Evolutionary conservation across 139 green algal genomes (phyloP), one percentile per base, ranked within the genome.

Genomic region (Parachlorella kessleri): DNA sequence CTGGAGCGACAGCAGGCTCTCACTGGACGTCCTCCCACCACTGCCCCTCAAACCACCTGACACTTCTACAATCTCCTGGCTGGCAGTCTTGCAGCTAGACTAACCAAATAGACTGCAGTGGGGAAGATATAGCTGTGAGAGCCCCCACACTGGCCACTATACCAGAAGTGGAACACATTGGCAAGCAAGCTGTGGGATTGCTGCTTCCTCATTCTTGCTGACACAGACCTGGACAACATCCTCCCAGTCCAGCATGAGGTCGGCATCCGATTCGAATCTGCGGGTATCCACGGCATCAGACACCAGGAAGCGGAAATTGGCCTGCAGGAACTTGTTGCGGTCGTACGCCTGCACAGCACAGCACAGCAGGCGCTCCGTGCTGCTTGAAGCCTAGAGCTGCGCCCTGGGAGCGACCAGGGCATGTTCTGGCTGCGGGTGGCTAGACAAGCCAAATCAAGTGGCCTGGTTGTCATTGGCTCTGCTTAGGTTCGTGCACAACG

Each of bases 251-350:
- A 97, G 88, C 90, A 94, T 94, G 33, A 83, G 82, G 78, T 98
- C 93, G 2, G 93, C 76, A 55, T 97, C 88, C 2, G 71, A 70
- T n/a, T 85, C 78, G 63, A 90, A 90, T 3, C 36, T 64, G 0
- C 40, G 69, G 26, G 86, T 55, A 69, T 97, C 93, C 1, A 91
- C 83, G 4, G 88, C 87, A 86, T 92, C 87, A 39, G 85, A 93
- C 4, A 97, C 90, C 66, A 95, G 72, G 83, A 98, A 98, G 5
- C 90, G 82, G 84, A 94, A 98, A 86, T 95, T 95, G 42, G 91
- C 91, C 83, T 94, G 81, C 84, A 89, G 66, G 55, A 87, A 85
- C 81, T 95, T 93, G 72, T 94, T 90, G 37, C 85, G 83, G 72
- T 95, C 87, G 79, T 94, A 95, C 1, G 87, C 88, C 72, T 89